Evolutionary conservation across 1,284 basidiomycete species (phyloP), one percentile per base, ranked within the genome.

Genomic region (Calocybe gambosa): DNA sequence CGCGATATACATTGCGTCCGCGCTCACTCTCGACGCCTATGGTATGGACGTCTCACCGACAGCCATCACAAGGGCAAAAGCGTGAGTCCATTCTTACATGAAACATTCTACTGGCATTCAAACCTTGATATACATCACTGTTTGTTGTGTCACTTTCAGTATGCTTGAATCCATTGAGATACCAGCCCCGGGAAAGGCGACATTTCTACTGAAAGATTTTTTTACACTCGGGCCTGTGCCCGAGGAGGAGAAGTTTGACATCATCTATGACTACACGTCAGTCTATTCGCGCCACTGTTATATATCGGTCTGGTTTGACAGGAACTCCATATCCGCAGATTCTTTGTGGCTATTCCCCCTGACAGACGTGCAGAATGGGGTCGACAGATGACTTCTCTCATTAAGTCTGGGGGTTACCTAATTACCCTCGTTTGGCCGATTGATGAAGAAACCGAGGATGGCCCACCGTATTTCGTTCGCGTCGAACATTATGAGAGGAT

Each of bases 271-370:
- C 58, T 82, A 83, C 57, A 85, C 82, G 82, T 83, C 51, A 47
- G 78, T 69, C 12, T 23, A 23, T 7, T 23, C 21, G 7, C 21
- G 21, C 21, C 21, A 23, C 31, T 16, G 31, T 15, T 34, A 40
- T 40, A 20, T 10, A n/a, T 23, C 21, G 21, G 7, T 23, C 21
- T 23, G 21, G 21, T 23, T 23, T 23, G 21, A 23, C 21, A 23
- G 21, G 21, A 7, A 7, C 36, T 31, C 13, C 15, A n/a, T 29
- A 13, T 29, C 10, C 20, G n/a, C 50, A 85, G 82, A 0, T 86
- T 87, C 62, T 85, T 87, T 52, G 82, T 82, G 29, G 83, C 85
- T 0, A 79, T 88, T 10, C 76, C 77, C 0, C 85, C 81, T 0
- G 54, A 63, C 1, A 67, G 67, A 15, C 73, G 84, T 8, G 41